Percentiles rank a stretch among this genome's conserved stretches.
Conservation (phyloP, 2,329 filamentous ascomycete genomes). For the Pseudogymnoascus sp. region DNA sequence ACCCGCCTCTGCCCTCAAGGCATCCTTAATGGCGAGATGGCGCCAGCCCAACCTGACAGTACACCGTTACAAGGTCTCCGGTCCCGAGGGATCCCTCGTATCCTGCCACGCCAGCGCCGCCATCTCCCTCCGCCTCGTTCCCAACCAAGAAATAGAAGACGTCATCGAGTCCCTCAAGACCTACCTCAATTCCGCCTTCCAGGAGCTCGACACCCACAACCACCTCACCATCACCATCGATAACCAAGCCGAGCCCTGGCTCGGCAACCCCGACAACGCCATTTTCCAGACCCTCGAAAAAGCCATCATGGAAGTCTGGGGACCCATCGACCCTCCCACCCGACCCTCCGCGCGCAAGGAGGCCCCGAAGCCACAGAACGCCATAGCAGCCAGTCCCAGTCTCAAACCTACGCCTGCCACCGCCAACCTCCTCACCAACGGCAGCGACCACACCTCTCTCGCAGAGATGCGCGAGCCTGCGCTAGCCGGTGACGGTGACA, state of each 20-base stretch:
- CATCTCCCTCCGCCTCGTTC: slow-evolving; percentile 84
- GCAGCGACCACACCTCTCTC: slow-evolving; percentile 29
- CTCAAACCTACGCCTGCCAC: slow-evolving; percentile 39
- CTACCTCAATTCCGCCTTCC: slow-evolving; percentile 66
- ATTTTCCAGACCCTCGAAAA: slow-evolving; percentile 84
- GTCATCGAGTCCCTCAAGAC: slow-evolving; percentile 59
- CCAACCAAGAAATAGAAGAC: slow-evolving; percentile 79
- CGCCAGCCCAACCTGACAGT: slow-evolving; percentile 90
- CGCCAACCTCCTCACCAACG: slow-evolving; percentile 41
- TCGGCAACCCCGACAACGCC: slow-evolving; percentile 82
- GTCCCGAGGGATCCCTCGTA: slow-evolving; percentile 85
- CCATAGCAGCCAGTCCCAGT: slow-evolving; percentile 19
- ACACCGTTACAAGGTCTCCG: slow-evolving; percentile 86
- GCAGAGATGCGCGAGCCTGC: slow-evolving; percentile 15
- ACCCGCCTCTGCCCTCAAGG: slow-evolving; percentile 62
- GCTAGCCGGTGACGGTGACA: neutral
- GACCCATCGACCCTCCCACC: slow-evolving; percentile 36
- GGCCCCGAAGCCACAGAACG: slow-evolving; percentile 15
- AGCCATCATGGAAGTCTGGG: slow-evolving; percentile 81
- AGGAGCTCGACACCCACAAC: slow-evolving; percentile 69
- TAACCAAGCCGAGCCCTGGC: slow-evolving; percentile 91
- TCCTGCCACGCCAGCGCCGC: slow-evolving; percentile 82
- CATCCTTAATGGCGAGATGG: slow-evolving; percentile 87
- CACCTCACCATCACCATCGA: slow-evolving; percentile 74
- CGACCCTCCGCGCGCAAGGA: slow-evolving; percentile 28